Base-by-base conservation (phyloP, 352 stramenopile species). In the Pythium graminicola region DNA sequence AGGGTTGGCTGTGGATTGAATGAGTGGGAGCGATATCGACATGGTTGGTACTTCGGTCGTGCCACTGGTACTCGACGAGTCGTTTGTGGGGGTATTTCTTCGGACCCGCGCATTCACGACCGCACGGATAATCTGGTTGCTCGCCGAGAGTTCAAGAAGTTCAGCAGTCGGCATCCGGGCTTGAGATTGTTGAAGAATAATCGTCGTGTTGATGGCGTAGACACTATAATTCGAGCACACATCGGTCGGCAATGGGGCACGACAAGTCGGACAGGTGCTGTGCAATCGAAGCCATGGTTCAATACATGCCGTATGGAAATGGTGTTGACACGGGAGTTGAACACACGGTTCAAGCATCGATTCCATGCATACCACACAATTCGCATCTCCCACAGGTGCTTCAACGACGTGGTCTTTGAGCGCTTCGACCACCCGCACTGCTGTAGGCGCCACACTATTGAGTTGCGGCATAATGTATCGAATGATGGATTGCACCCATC, bases 401-500 rank as follows among this genome's bases (percentile, higher is more conserved):
- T 57, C 60, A 3, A 72, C 57, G 19, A 63, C 33, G 24, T 66
- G 69, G 44, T 53, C 55, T 64, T 85, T 86, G 55, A 93, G 62
- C 39, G 62, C 62, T 19, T 86, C 69, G 36, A 93, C 64, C 22
- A 86, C 60, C 31, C 76, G 54, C 49, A 84, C 60, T 6, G 82
- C 65, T 2, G 77, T 81, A 2, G 82, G 82, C 42, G 80, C 91
- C 31, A 93, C 80, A 55, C 67, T 81, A 64, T 93, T 81, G 49
- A 94, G 78, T 61, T 94, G 83, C 36, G 83, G 83, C 61, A 94
- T 87, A 55, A 94, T 94, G 70, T 92, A 91, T 14, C 77, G 83
- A 50, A 94, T 92, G 62, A 94, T 92, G n/a, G 79, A 91, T 57
- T 91, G 81, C 35, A 94, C 83, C 83, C 83, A 94, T 31, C 83